These are phyloP conservation scores for Suillus subaureus DNA, from an alignment of 768 basidiomycete species.

Conservation along the genomic window DNA sequence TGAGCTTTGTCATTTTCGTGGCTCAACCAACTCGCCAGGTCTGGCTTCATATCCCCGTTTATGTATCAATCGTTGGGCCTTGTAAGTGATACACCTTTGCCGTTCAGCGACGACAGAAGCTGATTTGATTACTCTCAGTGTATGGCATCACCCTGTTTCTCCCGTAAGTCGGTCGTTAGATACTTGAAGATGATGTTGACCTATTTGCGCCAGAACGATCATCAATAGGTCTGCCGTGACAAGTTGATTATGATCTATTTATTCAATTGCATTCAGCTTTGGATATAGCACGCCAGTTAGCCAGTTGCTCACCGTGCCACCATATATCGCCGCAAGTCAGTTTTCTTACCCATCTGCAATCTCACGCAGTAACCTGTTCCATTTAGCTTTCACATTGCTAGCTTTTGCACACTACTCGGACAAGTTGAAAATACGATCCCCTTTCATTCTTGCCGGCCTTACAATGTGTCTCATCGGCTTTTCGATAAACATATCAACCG, in stretches of 20 bases:
- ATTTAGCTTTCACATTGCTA: conserved; percentile 49
- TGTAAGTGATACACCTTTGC: conserved; percentile 42
- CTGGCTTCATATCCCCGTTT: conserved; percentile 59
- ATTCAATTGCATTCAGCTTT: conserved; percentile 40
- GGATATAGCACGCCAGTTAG: conserved; percentile 56
- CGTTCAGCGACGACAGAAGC: too few relatives aligned
- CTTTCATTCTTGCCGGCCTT: conserved; percentile 57
- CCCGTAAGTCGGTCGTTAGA: conserved; percentile 47
- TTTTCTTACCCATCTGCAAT: conserved; percentile 19
- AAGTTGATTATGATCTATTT: conserved; percentile 9
- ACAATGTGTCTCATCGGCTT: conserved; percentile 56
- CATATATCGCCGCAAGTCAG: conserved; percentile 63
- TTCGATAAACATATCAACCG: conserved; percentile 59
- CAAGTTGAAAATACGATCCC: conserved; percentile 51
- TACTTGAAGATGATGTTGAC: background rate
- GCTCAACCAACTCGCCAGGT: conserved; percentile 27
- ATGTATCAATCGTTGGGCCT: conserved; percentile 60
- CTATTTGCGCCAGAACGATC: conserved; percentile 9
- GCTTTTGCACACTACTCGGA: conserved; percentile 61
- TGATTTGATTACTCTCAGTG: conserved; percentile 37
- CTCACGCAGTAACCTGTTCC: background rate
- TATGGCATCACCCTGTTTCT: conserved; percentile 74
- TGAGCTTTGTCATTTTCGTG: background rate
- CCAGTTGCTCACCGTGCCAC: conserved; percentile 66
- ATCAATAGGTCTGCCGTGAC: conserved; percentile 5